Evolutionary conservation across 805 yeast species (phyloP).

Genomic region (Zygotorulaspora sp.): DNA sequence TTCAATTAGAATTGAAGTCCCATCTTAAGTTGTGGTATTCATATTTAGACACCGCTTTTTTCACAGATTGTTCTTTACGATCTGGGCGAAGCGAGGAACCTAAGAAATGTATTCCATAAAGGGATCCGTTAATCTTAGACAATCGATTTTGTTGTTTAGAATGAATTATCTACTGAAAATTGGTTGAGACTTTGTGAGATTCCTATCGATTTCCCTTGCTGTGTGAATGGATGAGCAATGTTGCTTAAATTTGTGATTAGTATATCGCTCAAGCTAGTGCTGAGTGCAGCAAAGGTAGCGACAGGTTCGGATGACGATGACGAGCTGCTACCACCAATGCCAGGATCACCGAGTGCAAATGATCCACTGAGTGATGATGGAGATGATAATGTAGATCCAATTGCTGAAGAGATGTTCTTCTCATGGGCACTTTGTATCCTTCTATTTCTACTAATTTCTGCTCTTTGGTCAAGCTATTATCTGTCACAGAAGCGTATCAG

Average conservation of each 20-base stretch:
- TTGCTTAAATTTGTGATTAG: conserved; percentile 11
- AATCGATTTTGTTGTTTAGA: no score
- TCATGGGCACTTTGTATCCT: conserved; percentile 96
- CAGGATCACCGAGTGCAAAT: conserved; percentile 25
- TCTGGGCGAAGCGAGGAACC: no score
- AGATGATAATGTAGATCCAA: conserved; percentile 68
- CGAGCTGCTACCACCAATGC: conserved; percentile 38
- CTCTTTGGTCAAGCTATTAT: conserved; percentile 93
- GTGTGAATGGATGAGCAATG: conserved; percentile 10
- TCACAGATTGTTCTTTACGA: no score
- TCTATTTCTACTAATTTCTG: conserved; percentile 71
- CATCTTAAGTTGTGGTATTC: no score
- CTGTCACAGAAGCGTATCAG: conserved; percentile 86
- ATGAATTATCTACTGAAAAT: background rate
- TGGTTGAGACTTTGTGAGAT: background rate
- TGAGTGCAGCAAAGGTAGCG: conserved; percentile 14
- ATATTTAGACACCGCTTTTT: no score
- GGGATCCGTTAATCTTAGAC: no score
- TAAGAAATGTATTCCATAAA: no score
- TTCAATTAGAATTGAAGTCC: no score
- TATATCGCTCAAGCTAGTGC: conserved; percentile 13
- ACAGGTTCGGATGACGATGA: conserved; percentile 33
- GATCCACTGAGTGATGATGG: conserved; percentile 49
- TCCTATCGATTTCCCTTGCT: background rate
- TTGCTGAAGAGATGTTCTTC: conserved; percentile 90